These are phyloP conservation scores for Colletotrichum lini DNA, from an alignment of 2,329 filamentous ascomycete genomes.

Conservation along the genomic window DNA sequence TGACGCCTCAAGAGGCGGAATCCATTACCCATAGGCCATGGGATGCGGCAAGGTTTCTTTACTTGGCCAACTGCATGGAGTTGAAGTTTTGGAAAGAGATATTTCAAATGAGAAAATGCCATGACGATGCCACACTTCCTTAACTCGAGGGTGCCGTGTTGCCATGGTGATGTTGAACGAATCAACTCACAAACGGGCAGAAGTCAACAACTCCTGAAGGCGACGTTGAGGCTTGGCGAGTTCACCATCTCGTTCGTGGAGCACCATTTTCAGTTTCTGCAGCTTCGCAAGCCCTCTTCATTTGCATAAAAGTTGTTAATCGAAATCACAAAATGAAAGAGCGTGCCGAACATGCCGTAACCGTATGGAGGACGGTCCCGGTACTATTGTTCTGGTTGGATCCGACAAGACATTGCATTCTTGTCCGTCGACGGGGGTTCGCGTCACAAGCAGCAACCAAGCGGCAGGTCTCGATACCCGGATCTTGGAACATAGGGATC, in stretches of 20 bases:
- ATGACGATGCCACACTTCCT: not conserved
- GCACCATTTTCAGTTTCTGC: not conserved
- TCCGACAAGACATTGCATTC: not conserved
- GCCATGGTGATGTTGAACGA: not conserved
- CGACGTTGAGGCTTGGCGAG: not conserved
- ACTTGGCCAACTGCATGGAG: not conserved
- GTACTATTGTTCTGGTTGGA: not conserved
- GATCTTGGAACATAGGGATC: not conserved
- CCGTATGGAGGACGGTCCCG: not conserved
- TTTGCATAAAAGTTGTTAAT: not conserved
- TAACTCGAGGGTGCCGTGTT: not conserved
- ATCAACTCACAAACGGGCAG: too few species aligned
- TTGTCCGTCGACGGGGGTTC: not conserved
- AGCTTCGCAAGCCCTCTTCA: not conserved
- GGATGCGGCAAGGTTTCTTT: not conserved
- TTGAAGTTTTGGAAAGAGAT: not conserved
- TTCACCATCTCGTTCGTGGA: too few species aligned
- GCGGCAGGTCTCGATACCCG: not conserved
- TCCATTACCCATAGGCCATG: not conserved
- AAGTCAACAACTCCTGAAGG: too few species aligned
- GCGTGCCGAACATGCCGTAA: too few species aligned
- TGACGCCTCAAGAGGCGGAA: not conserved
- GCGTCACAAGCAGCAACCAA: not conserved
- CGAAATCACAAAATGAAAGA: not conserved
- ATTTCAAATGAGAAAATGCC: conserved; percentile 3